A percentile compares a stretch with the other conserved stretches of the same genome.
These are phyloP conservation scores for Penicillium sp. DNA, from an alignment of 2,329 filamentous ascomycete genomes.

Conservation along the genomic window DNA sequence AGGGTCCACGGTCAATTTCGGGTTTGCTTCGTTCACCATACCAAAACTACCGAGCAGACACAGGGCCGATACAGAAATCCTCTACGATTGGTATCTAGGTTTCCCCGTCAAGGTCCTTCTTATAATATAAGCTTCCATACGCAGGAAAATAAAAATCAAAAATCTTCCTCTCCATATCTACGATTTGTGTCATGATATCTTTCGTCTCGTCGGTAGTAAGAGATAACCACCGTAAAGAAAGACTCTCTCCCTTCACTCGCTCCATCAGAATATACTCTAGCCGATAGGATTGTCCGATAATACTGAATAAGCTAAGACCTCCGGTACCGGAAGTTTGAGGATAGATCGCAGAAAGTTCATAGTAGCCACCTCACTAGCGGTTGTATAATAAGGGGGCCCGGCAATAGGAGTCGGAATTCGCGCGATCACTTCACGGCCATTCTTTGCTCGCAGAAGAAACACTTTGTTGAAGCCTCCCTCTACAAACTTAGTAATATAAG, in stretches of 20 bases:
- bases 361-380: constrained; percentile 31
- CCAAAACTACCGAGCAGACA: constrained; percentile 33
- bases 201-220: constrained; percentile 28
- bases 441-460: constrained; percentile 27
- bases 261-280: constrained; percentile 48
- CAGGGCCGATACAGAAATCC: constrained; percentile 30
- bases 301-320: constrained; percentile 38
- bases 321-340: constrained; percentile 39
- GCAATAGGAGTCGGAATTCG: constrained; percentile 32
- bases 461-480: constrained; percentile 34
- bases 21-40: constrained; percentile 26
- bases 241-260: constrained; percentile 35
- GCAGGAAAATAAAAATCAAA: constrained; percentile 30
- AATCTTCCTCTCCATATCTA: constrained; percentile 27
- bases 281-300: constrained; percentile 40
- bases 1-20: constrained; percentile 29
- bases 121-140: constrained; percentile 32
- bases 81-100: constrained; percentile 19
- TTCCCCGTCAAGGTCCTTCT: constrained; percentile 20
- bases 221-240: constrained; percentile 28
- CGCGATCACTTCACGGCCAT: constrained; percentile 27
- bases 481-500: constrained; percentile 22
- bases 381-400: constrained; percentile 28
- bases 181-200: constrained; percentile 29
- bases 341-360: constrained; percentile 28